These are phyloP conservation scores for Ceriops tagal DNA, from an alignment of 345 rosid genomes.

Conservation along the genomic window DNA sequence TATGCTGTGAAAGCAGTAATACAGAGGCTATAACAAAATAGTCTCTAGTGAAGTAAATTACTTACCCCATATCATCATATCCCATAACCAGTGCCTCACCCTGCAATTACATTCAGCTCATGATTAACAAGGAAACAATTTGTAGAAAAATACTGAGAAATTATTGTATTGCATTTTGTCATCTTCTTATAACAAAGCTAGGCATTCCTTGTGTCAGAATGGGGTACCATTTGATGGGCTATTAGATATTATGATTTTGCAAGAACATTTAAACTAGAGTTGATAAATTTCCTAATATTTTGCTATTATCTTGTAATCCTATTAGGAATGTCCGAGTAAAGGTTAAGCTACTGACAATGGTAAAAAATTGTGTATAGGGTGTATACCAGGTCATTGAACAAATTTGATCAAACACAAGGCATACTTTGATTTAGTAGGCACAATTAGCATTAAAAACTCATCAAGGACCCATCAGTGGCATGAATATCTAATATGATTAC, in stretches of 20 bases:
- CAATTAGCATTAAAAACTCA: too few relatives aligned
- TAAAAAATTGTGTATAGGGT: too few relatives aligned
- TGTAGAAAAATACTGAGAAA: not conserved
- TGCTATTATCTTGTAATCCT: too few relatives aligned
- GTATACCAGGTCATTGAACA: too few relatives aligned
- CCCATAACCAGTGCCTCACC: slow-evolving; percentile 99
- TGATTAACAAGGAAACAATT: slow-evolving; percentile 12
- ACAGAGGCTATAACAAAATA: not conserved
- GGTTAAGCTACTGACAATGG: too few relatives aligned
- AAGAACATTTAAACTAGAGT: too few relatives aligned
- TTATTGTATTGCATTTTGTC: not conserved
- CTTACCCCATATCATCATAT: slow-evolving; percentile 98
- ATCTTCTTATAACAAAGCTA: slow-evolving; percentile 1
- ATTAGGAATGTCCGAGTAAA: too few relatives aligned
- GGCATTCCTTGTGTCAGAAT: not conserved
- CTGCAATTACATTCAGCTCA: slow-evolving; percentile 44
- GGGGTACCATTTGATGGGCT: not conserved
- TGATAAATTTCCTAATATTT: too few relatives aligned
- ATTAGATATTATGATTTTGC: not conserved
- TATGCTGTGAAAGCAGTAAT: not conserved
- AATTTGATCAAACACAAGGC: too few relatives aligned
- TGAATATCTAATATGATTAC: too few relatives aligned
- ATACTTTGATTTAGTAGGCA: too few relatives aligned
- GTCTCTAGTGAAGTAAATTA: slow-evolving; percentile 13
- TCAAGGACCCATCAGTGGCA: too few relatives aligned